Evolutionary conservation across 75 land plant genomes (phyloP), one percentile per base, ranked within the genome.

Genomic region (Sequoiadendron giganteum): DNA sequence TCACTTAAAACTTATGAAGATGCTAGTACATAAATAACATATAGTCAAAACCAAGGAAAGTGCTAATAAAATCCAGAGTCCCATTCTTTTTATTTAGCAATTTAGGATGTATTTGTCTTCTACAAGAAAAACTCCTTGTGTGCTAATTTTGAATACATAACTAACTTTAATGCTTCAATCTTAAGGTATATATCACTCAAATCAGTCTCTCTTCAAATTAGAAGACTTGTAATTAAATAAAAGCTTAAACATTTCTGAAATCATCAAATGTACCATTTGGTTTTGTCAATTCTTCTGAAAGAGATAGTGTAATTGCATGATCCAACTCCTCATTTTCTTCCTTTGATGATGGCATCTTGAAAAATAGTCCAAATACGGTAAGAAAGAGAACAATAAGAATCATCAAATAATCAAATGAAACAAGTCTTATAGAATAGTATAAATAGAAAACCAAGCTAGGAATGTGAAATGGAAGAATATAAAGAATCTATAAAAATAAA

Each of bases 291-390:
- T 94, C 96, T 61, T 96, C 98, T 48, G 91, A 87, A 52, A 95
- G 85, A 76, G 98, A 94, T 8, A 96, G 95, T 49, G 96, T 92
- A 87, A 95, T 95, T 82, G 96, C 98, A 89, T 90, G 98, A 34
- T 95, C 98, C 82, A 95, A 76, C 40, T 96, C 98, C 81, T 96
- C 96, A 89, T 93, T 89, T 34, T 92, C 94, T n/a, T 86, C 78
- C 88, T 87, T 84, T 52, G 92, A 47, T 52, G 92, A 47, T 73
- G 75, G 88, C 93, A 88, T 90, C 94, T 93, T 93, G 88, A 19
- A 80, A 43, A 43, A 43, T 5, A 79, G 21, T 79, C 43, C 82
- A 79, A n/a, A 79, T 79, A 19, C 82, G 3, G 42, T 42, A 42
- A 40, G 28, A 28, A 80, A 80, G 83, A 42, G 28, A 80, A 40